Base-by-base conservation (phyloP, 2,329 filamentous ascomycete species). In the Aschersonia sp. region DNA sequence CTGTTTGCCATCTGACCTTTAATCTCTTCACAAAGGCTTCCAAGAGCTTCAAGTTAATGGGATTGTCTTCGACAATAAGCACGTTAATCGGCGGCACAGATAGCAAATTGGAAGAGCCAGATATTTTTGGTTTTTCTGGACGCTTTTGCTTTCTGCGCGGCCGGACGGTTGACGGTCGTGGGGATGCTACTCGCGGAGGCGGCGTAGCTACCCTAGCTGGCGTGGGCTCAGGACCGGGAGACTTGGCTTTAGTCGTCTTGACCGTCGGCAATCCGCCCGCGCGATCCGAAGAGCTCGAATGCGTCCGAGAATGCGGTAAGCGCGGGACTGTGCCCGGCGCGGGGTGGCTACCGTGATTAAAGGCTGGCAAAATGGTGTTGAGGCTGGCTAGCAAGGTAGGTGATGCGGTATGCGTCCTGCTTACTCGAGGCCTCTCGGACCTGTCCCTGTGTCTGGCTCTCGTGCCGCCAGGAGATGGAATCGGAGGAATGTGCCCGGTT, bases 11-110 rank as follows among this genome's bases (percentile, higher is more conserved):
- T 35, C 92, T 79, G 6, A 98, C 92, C 60, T 95, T 96, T 45
- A 98, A 73, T 45, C 88, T 76, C 68, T 96, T 95, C 73, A 97
- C 90, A 59, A 98, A 94, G 1, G 89, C 88, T 60, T 96, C 90
- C 37, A 98, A 71, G 8, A 98, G 79, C 58, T 87, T 86, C 55
- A 97, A 71, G 60, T 97, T 98, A 73, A 98, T 97, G 53, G 92
- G 88, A 64, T 98, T 98, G 68, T 98, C 92, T 68, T 98, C 92
- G 11, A 98, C 92, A 51, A 98, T 95, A 42, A 98, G 73, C 6
- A 97, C 89, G 56, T 94, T 97, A 68, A 98, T 97, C 1, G 92
- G 90, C 6, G 92, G 92, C 1, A 97, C 87, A 22, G 22, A 22
- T 22, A 22, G 22, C 4, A 22, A 22, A 22, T 22, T 22, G 22